phyloP scores from a whole-genome alignment of 2,329 filamentous ascomycete genomes.

The Xylariaceae sp. region DNA sequence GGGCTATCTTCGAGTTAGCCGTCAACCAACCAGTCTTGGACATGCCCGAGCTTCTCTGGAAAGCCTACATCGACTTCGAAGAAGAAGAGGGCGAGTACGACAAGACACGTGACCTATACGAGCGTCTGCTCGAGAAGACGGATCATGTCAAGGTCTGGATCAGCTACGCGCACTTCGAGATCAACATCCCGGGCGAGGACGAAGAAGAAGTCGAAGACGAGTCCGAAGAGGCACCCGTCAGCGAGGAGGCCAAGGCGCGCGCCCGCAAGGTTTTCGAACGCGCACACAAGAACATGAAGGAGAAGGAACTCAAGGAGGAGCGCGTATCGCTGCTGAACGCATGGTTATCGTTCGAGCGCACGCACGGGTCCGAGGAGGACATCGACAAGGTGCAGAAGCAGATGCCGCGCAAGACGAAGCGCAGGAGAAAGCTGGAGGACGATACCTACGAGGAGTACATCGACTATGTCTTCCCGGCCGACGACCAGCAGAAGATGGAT shows the following conservation, averaged over 20 bases:
- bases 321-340: slow-evolving; percentile 86
- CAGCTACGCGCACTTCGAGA: slow-evolving; percentile 96
- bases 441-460: slow-evolving; percentile 94
- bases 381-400: slow-evolving; percentile 80
- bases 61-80: slow-evolving; percentile 97
- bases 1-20: slow-evolving; percentile 89
- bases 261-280: slow-evolving; percentile 80
- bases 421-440: slow-evolving; percentile 84
- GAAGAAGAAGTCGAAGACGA: slow-evolving; percentile 56
- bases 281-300: slow-evolving; percentile 80
- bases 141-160: slow-evolving; percentile 99
- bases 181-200: slow-evolving; percentile 78
- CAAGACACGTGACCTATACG: slow-evolving; percentile 74
- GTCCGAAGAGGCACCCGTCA: slow-evolving; percentile 63
- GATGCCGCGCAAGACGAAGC: slow-evolving; percentile 92
- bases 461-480: slow-evolving; percentile 94
- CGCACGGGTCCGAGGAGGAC: slow-evolving; percentile 70
- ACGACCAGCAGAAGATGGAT: slow-evolving; percentile 80
- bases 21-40: slow-evolving; percentile 78
- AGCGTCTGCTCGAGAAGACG: slow-evolving; percentile 88
- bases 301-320: slow-evolving; percentile 87
- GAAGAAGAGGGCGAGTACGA: slow-evolving; percentile 93
- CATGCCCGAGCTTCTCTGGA: slow-evolving; percentile 98
- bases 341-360: slow-evolving; percentile 88
- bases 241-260: slow-evolving; percentile 75